Conservation (phyloP, 495 filamentous ascomycete genomes). For the Annulohypoxylon bovei region DNA sequence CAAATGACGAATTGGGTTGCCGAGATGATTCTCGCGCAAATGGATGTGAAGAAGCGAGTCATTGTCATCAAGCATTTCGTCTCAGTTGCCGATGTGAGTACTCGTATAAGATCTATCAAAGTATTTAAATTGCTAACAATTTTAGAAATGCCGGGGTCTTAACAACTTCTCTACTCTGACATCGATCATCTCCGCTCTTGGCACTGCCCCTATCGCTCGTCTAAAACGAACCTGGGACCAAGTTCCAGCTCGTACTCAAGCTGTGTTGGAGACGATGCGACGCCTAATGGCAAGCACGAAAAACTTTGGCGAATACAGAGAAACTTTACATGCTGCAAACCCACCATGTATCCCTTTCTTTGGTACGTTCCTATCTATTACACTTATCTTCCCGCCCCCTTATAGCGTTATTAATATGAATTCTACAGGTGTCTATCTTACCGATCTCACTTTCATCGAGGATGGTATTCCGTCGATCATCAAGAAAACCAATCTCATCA, state of each 20-base stretch:
- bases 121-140: constrained; percentile 37
- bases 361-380: constrained; percentile 67
- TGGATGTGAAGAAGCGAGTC: constrained; percentile 93
- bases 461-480: constrained; percentile 95
- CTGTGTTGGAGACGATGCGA: constrained; percentile 87
- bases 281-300: constrained; percentile 96
- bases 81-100: constrained; percentile 87
- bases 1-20: constrained; percentile 99
- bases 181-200: constrained; percentile 96
- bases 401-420: constrained; percentile 14
- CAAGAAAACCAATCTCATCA: constrained; percentile 95
- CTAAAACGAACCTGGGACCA: constrained; percentile 94
- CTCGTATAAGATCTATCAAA: not conserved
- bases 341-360: constrained; percentile 99
- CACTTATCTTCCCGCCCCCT: constrained; percentile 5
- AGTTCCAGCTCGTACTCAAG: constrained; percentile 82
- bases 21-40: constrained; percentile 97
- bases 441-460: constrained; percentile 98
- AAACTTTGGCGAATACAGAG: constrained; percentile 97
- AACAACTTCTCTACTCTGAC: constrained; percentile 99
- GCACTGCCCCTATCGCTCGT: constrained; percentile 93
- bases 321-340: constrained; percentile 89
- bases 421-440: constrained; percentile 86
- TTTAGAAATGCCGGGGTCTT: constrained; percentile 87
- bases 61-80: constrained; percentile 99